These are phyloP conservation scores for Ophiocordyceps robertsii DNA, from an alignment of 2,329 filamentous ascomycete genomes.

Conservation along the genomic window DNA sequence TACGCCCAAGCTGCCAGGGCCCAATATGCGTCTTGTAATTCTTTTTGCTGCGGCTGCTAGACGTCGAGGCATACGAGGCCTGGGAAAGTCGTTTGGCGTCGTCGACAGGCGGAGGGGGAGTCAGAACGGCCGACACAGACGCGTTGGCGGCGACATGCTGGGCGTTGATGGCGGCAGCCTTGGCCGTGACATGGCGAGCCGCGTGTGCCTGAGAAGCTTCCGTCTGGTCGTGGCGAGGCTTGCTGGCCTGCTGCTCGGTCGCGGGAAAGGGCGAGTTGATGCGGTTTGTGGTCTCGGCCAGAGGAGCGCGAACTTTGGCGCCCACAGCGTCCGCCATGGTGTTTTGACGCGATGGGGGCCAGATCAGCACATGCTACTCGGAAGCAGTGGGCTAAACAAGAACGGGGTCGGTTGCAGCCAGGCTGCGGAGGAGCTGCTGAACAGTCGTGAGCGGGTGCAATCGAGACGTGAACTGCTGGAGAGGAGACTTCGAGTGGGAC, in stretches of 20 bases:
- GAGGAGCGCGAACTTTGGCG: constrained; percentile 22
- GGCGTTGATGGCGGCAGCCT: neutral
- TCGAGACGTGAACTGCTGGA: no score
- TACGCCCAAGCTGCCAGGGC: constrained; percentile 85
- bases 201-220: constrained; percentile 3
- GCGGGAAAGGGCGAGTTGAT: constrained; percentile 26
- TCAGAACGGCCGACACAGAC: constrained; percentile 11
- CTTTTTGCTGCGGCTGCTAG: constrained; percentile 24
- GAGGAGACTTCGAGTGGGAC: neutral
- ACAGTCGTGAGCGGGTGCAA: neutral
- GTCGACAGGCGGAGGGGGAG: constrained; percentile 16
- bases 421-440: neutral
- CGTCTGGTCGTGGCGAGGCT: constrained; percentile 15
- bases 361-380: constrained; percentile 22
- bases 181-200: constrained; percentile 2
- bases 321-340: constrained; percentile 17
- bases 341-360: constrained; percentile 7
- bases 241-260: constrained; percentile 13
- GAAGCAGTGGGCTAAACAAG: neutral
- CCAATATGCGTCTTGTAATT: constrained; percentile 65
- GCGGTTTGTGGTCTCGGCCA: constrained; percentile 33
- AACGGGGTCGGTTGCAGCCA: neutral
- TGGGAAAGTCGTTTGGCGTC: constrained; percentile 24
- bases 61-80: constrained; percentile 26
- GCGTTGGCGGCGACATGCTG: constrained; percentile 5